phyloP scores from a whole-genome alignment of 2,329 filamentous ascomycete species.

The Grosmannia huntii region DNA sequence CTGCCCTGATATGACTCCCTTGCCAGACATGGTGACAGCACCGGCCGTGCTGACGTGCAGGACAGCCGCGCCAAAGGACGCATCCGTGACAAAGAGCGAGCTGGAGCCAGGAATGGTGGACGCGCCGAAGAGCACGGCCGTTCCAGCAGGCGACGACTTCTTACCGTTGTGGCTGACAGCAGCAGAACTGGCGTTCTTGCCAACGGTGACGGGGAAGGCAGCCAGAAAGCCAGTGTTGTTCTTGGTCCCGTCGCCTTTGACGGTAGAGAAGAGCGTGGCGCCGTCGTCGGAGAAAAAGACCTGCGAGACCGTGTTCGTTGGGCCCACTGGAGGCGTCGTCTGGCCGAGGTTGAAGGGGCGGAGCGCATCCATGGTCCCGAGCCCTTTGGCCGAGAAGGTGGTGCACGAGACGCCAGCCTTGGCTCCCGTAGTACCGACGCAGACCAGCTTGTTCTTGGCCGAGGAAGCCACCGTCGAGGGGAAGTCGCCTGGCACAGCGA shows the following conservation, averaged over 20 bases:
- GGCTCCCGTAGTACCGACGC: slow-evolving; percentile 32
- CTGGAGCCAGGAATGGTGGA: slow-evolving; percentile 28
- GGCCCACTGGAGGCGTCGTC: slow-evolving; percentile 43
- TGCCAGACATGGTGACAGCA: slow-evolving; percentile 22
- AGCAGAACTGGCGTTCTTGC: slow-evolving; percentile 1
- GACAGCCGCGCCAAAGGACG: slow-evolving; percentile 42
- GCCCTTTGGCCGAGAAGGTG: slow-evolving; percentile 23
- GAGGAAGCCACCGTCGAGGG: slow-evolving; percentile 39
- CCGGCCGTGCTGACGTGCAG: background rate
- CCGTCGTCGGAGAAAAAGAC: slow-evolving; percentile 45
- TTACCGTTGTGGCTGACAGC: slow-evolving; percentile 17
- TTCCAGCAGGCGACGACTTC: slow-evolving; percentile 36
- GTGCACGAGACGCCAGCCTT: slow-evolving; percentile 32
- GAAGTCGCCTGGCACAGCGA: slow-evolving; percentile 34
- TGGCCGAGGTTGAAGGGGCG: slow-evolving; percentile 38
- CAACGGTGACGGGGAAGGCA: slow-evolving; percentile 23
- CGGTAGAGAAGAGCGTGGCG: slow-evolving; percentile 36
- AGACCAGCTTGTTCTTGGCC: slow-evolving; percentile 26
- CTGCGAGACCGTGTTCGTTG: slow-evolving; percentile 46
- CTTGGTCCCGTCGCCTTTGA: slow-evolving; percentile 43
- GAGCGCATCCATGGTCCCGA: slow-evolving; percentile 30
- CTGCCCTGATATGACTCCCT: slow-evolving; percentile 34
- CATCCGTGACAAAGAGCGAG: slow-evolving; percentile 42
- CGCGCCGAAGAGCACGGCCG: slow-evolving; percentile 42
- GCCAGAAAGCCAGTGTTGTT: slow-evolving; percentile 47